phyloP scores from a whole-genome alignment of 257 asterid genomes.

The Solanum ahanhuiri region DNA sequence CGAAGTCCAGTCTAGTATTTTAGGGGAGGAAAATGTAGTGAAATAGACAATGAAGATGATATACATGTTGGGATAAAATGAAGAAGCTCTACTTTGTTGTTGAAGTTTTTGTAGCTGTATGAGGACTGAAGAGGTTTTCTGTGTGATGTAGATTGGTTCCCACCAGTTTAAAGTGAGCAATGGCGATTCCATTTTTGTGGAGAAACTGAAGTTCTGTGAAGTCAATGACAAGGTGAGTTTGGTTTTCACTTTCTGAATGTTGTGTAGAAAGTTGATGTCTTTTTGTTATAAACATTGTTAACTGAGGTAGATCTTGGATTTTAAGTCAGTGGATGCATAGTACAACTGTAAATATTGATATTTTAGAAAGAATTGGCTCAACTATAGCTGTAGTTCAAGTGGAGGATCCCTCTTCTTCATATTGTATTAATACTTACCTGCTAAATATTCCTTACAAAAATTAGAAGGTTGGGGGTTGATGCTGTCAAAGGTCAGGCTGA shows the following conservation, averaged over 20 bases:
- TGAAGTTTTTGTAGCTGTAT: background rate
- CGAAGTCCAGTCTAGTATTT: background rate
- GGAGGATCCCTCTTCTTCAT: background rate
- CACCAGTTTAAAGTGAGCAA: conserved; percentile 97
- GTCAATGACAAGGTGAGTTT: conserved; percentile 77
- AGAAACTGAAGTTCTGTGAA: conserved; percentile 79
- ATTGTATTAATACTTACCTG: background rate
- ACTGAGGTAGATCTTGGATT: background rate
- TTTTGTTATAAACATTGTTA: background rate
- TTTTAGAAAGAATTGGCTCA: background rate
- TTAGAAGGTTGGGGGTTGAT: background rate
- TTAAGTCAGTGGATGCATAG: background rate
- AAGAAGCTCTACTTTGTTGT: background rate
- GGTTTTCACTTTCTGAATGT: background rate
- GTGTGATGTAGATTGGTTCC: conserved; percentile 63
- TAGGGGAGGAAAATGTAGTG: background rate
- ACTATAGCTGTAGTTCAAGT: background rate
- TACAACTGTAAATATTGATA: background rate
- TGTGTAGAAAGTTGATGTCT: background rate
- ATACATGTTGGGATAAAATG: background rate
- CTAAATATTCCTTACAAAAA: background rate
- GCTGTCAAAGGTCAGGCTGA: background rate
- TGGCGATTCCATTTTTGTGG: conserved; percentile 61
- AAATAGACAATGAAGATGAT: background rate
- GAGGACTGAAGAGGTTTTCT: background rate